Evolutionary conservation across 225 moss, liverwort and hornwort species (phyloP).

Genomic region (Marchantia polymorpha): DNA sequence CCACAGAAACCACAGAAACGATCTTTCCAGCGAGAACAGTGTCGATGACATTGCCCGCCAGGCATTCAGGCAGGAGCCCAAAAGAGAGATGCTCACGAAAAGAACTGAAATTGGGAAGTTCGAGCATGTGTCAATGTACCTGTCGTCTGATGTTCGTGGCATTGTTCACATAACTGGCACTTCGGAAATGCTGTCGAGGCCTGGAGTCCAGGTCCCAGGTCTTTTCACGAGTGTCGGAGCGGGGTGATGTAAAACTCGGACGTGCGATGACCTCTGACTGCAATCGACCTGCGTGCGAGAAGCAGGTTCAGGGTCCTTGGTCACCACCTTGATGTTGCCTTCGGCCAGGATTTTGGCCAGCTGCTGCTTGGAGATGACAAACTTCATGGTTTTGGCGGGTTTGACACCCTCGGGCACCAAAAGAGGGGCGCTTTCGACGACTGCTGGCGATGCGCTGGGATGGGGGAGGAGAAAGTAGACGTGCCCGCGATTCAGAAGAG

Average conservation of each 20-base stretch:
- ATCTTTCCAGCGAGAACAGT: not conserved
- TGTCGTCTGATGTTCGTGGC: not conserved
- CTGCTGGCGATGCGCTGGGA: conserved; percentile 24
- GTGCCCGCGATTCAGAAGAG: conserved; percentile 59
- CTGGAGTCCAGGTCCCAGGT: conserved; percentile 43
- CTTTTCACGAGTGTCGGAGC: conserved; percentile 28
- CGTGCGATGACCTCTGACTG: not conserved
- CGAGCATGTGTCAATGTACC: not conserved
- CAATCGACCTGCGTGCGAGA: not conserved
- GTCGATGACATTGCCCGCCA: not conserved
- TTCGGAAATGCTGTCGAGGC: conserved; percentile 53
- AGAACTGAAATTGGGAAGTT: not conserved
- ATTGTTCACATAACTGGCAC: conserved; percentile 43
- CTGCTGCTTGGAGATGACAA: conserved; percentile 86
- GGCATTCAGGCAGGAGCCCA: not conserved
- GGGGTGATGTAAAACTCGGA: conserved; percentile 31
- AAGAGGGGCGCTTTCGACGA: conserved; percentile 37
- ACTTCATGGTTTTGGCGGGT: conserved; percentile 66
- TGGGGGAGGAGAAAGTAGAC: conserved; percentile 83
- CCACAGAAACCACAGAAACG: too few relatives aligned
- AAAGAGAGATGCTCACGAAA: not conserved
- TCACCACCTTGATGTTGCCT: conserved; percentile 53
- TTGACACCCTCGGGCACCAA: conserved; percentile 36
- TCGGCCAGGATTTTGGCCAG: conserved; percentile 71
- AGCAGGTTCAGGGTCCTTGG: conserved; percentile 8